Evolutionary conservation across 495 filamentous ascomycete species (phyloP).

Genomic region (Neurospora sp.): DNA sequence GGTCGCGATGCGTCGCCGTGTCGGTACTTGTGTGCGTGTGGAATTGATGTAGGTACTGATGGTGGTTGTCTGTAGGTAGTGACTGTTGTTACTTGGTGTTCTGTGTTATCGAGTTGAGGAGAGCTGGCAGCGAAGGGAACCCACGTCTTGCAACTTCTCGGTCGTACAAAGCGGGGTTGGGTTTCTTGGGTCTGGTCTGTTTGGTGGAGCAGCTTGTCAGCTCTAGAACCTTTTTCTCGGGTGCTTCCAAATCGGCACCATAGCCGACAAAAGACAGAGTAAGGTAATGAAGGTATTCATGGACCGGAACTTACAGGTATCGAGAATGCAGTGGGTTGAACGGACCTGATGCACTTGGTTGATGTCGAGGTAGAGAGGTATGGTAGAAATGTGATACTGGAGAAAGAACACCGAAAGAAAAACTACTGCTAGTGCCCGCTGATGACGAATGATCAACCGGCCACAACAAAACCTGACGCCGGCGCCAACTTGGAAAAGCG

Average conservation of each 20-base stretch:
- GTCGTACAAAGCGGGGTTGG: neutral
- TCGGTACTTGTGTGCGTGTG: neutral
- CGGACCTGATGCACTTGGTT: neutral
- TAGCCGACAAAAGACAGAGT: neutral
- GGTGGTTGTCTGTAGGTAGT: constrained; percentile 1
- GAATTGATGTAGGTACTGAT: neutral
- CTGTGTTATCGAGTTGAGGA: neutral
- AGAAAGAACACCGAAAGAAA: neutral
- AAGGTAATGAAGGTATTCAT: too few species aligned
- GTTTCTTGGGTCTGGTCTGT: neutral
- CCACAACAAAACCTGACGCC: neutral
- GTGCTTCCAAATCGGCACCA: neutral
- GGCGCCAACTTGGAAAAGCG: neutral
- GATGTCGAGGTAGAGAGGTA: neutral
- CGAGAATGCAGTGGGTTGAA: neutral
- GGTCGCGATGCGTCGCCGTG: neutral
- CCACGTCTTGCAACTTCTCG: neutral
- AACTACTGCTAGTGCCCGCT: neutral
- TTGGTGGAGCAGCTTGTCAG: neutral
- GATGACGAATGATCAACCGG: neutral
- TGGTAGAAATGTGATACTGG: neutral
- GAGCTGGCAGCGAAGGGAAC: neutral
- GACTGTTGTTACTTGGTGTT: neutral
- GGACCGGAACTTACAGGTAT: neutral
- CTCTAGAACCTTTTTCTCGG: neutral